A percentile compares a stretch with the other conserved stretches of the same genome.
Evolutionary conservation across 495 filamentous ascomycete species (phyloP).

Genomic region (Annulohypoxylon moriforme): DNA sequence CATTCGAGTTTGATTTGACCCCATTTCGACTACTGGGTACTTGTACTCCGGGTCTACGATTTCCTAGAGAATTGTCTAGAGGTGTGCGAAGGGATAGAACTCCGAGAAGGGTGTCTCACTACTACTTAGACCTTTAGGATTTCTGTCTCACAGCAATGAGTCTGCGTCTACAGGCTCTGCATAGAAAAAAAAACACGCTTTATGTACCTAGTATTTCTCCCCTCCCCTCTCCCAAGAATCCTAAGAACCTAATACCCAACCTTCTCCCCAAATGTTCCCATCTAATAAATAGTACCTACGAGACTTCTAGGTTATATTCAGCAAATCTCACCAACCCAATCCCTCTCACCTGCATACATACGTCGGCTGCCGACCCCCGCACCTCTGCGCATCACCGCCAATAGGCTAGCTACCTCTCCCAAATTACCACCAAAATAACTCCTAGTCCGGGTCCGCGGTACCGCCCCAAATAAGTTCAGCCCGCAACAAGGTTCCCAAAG

Average conservation of each 20-base stretch:
- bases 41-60: too few species aligned
- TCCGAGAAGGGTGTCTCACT: conserved; percentile 1
- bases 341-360: background rate
- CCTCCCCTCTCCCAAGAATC: background rate
- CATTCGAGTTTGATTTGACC: background rate
- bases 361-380: background rate
- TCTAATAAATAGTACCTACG: background rate
- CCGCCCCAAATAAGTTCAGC: too few species aligned
- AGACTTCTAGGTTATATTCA: background rate
- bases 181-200: background rate
- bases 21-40: background rate
- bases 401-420: background rate
- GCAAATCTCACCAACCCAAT: background rate
- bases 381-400: background rate
- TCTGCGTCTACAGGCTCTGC: too few species aligned
- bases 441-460: background rate
- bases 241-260: background rate
- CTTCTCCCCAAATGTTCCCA: background rate
- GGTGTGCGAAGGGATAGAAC: background rate
- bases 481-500: background rate
- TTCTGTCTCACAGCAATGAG: background rate
- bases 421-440: background rate
- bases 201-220: background rate
- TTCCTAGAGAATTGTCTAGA: too few species aligned
- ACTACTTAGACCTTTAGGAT: background rate